These are phyloP conservation scores for Taphrina flavorubra DNA, from an alignment of 1,139 yeast genomes.

Conservation along the genomic window DNA sequence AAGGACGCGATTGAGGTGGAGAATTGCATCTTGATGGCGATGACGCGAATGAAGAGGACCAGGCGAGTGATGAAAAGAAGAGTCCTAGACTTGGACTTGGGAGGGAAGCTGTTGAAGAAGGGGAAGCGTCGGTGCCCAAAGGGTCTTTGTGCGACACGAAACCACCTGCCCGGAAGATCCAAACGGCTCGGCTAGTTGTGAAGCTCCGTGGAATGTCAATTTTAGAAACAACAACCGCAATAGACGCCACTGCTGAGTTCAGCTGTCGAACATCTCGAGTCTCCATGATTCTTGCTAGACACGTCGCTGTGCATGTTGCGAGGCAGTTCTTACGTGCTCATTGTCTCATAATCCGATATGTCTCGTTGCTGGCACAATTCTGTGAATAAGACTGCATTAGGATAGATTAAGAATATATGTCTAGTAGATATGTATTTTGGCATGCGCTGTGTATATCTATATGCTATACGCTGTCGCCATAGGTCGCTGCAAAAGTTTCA, in stretches of 20 bases:
- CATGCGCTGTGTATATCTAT: neutral
- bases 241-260: neutral
- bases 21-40: constrained; percentile 19
- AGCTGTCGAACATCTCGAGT: neutral
- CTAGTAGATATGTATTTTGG: neutral
- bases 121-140: neutral
- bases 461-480: constrained; percentile 27
- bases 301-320: too few species aligned
- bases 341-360: too few species aligned
- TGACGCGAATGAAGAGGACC: neutral
- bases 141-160: constrained; percentile 17
- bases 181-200: constrained; percentile 19
- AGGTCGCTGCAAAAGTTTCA: constrained; percentile 56
- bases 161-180: neutral
- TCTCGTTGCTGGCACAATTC: too few species aligned
- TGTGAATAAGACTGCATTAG: neutral
- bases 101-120: neutral
- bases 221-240: constrained; percentile 5
- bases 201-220: constrained; percentile 13
- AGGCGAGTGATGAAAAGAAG: neutral
- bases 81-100: neutral
- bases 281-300: too few species aligned
- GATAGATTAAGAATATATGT: neutral
- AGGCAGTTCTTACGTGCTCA: too few species aligned
- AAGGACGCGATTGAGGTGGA: constrained; percentile 11